Evolutionary conservation across 495 filamentous ascomycete genomes (phyloP), one percentile per base, ranked within the genome.

Genomic region (Aspergillus campestris): DNA sequence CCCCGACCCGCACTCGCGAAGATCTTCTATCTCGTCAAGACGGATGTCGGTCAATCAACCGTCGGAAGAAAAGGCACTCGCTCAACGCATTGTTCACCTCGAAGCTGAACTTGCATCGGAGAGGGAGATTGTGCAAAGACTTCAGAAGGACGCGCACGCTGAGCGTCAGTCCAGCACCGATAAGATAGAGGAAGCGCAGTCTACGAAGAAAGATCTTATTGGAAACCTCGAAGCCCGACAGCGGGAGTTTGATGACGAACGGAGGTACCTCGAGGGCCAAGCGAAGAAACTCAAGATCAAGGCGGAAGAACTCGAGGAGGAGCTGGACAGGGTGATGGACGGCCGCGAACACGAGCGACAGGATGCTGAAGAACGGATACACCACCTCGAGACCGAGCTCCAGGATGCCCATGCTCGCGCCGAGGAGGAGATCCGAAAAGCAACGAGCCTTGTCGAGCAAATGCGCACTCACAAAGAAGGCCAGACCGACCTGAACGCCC

Each of bases 161-260:
- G 78, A 86, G 54, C 74, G 80, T 27, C 72, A 83, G 33, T 79
- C 86, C 29, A 82, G 79, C 50, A 73, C 70, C 6, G 73, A 78
- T 37, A 82, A 81, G 48, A 77, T 88, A 35, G 82, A 91, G 49
- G 88, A 95, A 58, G 86, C 75, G 9, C 83, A 87, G 49, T 90
- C 86, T 3, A 99, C 86, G 0, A 99, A 99, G 63, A 81, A 86
- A 56, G 92, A 99, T 56, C 77, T 99, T 1, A 79, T 99, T 59
- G 84, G 86, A 34, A 99, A 99, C 56, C 82, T 99, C 60, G 89
- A 96, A 55, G 86, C 90, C 30, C 78, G 88, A 30, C 87, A 94
- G 58, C 80, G 80, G 28, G 91, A 97, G 57, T 95, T 95, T 55
- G 73, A 84, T 35, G 80, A 81, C 42, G 89, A 97, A 61, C 80